Evolutionary conservation across 495 filamentous ascomycete genomes (phyloP).

Genomic region (Penicillium pulvis): DNA sequence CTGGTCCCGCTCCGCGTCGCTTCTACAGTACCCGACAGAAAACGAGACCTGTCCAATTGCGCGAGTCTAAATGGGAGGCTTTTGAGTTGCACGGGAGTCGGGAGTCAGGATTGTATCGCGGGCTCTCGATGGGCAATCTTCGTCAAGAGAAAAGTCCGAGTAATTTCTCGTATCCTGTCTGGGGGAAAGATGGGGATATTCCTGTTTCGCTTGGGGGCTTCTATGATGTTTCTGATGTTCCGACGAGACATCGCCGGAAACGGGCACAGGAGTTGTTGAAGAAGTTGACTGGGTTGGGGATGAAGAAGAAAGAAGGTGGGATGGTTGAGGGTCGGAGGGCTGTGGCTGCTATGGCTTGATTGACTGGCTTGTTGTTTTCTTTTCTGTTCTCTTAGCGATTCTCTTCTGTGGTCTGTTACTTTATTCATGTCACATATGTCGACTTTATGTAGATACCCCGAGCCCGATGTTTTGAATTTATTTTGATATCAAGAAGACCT

Average conservation of each 20-base stretch:
- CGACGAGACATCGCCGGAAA: conserved; percentile 11
- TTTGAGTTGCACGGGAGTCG: conserved; percentile 9
- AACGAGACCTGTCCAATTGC: not conserved
- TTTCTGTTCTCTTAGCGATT: not conserved
- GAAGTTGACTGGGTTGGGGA: conserved; percentile 28
- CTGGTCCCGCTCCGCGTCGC: conserved; percentile 15
- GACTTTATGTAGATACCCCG: not conserved
- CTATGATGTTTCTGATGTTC: conserved; percentile 4
- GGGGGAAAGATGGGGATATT: not conserved
- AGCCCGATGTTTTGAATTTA: not conserved
- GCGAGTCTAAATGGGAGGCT: not conserved
- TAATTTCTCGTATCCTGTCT: conserved; percentile 11
- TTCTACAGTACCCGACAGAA: conserved; percentile 22
- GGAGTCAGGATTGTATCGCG: conserved; percentile 7
- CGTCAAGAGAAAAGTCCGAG: not conserved
- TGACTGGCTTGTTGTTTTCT: not conserved
- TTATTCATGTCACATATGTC: not conserved
- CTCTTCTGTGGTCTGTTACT: not conserved
- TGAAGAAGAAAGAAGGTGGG: conserved; percentile 10
- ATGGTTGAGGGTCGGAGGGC: not conserved
- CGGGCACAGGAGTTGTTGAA: conserved; percentile 23
- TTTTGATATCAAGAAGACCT: not conserved
- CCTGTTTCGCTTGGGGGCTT: not conserved
- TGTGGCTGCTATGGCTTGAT: conserved; percentile 8
- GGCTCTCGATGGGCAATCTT: conserved; percentile 13